These are phyloP conservation scores for Colletotrichum tropicale DNA, from an alignment of 2,329 filamentous ascomycete genomes.

Conservation along the genomic window DNA sequence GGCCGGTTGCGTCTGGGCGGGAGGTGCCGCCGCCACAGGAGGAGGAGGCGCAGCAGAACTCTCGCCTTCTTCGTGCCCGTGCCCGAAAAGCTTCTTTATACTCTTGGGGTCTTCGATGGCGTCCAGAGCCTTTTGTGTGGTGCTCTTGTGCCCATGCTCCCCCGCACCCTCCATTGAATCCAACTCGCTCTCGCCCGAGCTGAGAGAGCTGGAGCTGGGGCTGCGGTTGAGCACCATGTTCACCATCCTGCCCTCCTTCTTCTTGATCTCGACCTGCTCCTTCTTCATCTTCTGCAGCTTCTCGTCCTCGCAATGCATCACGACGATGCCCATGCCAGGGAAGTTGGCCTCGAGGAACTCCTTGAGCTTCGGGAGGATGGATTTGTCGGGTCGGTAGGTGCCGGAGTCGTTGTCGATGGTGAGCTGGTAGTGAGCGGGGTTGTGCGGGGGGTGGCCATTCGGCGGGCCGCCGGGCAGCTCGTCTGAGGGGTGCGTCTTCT, in stretches of 20 bases:
- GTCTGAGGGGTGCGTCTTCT: constrained; percentile 57
- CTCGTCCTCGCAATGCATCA: constrained; percentile 80
- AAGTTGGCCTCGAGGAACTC: constrained; percentile 75
- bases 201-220: constrained; percentile 42
- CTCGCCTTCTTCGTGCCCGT: neutral
- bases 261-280: constrained; percentile 76
- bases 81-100: constrained; percentile 39
- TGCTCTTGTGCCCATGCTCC: constrained; percentile 49
- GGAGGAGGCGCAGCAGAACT: neutral
- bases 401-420: constrained; percentile 95
- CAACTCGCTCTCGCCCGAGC: constrained; percentile 57
- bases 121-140: constrained; percentile 56
- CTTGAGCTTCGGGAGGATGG: constrained; percentile 73
- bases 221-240: constrained; percentile 64
- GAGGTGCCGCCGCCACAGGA: neutral
- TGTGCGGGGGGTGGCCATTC: constrained; percentile 42
- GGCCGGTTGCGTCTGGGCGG: neutral
- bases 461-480: constrained; percentile 53
- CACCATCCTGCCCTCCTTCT: constrained; percentile 58
- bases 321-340: constrained; percentile 75
- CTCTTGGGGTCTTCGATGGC: constrained; percentile 54
- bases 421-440: constrained; percentile 75
- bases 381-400: constrained; percentile 87
- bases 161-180: constrained; percentile 45
- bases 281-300: constrained; percentile 77